Base-by-base conservation (phyloP, 176 grass and related monocot species). In the Oryza rufipogon region DNA sequence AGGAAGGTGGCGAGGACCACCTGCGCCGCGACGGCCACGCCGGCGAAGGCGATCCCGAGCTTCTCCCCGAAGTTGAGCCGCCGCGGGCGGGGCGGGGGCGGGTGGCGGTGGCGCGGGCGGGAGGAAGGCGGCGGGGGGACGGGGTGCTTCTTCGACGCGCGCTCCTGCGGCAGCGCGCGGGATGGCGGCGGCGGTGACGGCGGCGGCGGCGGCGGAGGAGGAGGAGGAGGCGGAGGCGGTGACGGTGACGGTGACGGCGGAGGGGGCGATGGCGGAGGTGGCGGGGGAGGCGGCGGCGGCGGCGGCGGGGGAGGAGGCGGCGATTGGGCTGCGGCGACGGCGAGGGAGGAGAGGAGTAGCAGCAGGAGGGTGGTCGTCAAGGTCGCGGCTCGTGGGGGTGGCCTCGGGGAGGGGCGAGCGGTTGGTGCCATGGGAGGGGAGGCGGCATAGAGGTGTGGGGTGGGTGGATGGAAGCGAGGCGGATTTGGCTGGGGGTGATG, bases 371-470 rank as follows among this genome's bases (percentile, higher is more conserved):
- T 49, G 2, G 47, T 58, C 54, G 82, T 88, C 72, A 91, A 68
- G 11, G 82, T 74, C 20, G 78, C 71, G 79, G 82, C 20, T 73
- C 83, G 73, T 61, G 82, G 20, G 1, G 66, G 67, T 64, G 81
- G 81, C 70, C 70, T 58, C 64, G 78, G 3, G 19, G 76, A 23
- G 47, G 11, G 44, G 42, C 42, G 64, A 66, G 56, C 47, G 64
- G 28, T 46, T 75, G 89, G 63, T 67, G 85, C 86, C 86, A 91
- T 87, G 82, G 82, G 67, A 65, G 78, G 73, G 36, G 22, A 38
- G 66, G 82, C 73, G 81, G 90, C 82, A 85, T 85, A 66, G 76
- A 87, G 75, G 64, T 54, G 34, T 12, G 46, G 73, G 58, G 2
- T 12, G 46, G 73, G 58, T 4, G 52, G 36, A 5, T 36, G 36